Conservation (phyloP, 2,329 filamentous ascomycete genomes). For the Pseudocercospora pini-densiflorae region DNA sequence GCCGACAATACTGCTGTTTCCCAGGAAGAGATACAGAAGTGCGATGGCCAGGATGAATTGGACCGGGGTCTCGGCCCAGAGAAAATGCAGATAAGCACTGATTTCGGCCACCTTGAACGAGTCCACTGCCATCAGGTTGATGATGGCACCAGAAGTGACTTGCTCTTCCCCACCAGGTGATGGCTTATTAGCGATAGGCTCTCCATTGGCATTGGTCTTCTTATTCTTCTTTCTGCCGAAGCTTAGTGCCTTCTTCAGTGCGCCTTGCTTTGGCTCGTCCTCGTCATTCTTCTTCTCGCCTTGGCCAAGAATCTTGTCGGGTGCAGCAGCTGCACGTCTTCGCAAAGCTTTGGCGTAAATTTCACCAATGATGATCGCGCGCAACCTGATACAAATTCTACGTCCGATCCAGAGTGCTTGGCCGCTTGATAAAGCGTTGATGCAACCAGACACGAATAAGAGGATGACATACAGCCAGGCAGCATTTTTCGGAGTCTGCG, state of each 20-base stretch:
- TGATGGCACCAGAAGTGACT: constrained; percentile 95
- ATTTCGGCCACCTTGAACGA: constrained; percentile 98
- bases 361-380: constrained; percentile 94
- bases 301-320: constrained; percentile 72
- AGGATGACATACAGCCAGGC: constrained; percentile 96
- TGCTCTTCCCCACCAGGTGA: constrained; percentile 52
- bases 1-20: constrained; percentile 90
- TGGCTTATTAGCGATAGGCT: constrained; percentile 41
- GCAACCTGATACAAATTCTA: constrained; percentile 89
- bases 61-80: constrained; percentile 89
- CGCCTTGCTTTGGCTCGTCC: constrained; percentile 48
- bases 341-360: constrained; percentile 96
- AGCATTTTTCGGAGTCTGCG: constrained; percentile 76
- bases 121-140: constrained; percentile 99
- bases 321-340: constrained; percentile 78
- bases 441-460: constrained; percentile 78
- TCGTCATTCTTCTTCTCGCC: constrained; percentile 46
- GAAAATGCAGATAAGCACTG: constrained; percentile 91
- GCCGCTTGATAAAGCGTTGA: constrained; percentile 81
- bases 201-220: constrained; percentile 45
- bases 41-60: constrained; percentile 81
- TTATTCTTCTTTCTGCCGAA: constrained; percentile 65
- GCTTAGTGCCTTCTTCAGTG: constrained; percentile 53
- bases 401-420: constrained; percentile 92
- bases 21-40: constrained; percentile 87